Evolutionary conservation across 2,329 filamentous ascomycete genomes (phyloP).

Genomic region (Periconia macrospinosa): DNA sequence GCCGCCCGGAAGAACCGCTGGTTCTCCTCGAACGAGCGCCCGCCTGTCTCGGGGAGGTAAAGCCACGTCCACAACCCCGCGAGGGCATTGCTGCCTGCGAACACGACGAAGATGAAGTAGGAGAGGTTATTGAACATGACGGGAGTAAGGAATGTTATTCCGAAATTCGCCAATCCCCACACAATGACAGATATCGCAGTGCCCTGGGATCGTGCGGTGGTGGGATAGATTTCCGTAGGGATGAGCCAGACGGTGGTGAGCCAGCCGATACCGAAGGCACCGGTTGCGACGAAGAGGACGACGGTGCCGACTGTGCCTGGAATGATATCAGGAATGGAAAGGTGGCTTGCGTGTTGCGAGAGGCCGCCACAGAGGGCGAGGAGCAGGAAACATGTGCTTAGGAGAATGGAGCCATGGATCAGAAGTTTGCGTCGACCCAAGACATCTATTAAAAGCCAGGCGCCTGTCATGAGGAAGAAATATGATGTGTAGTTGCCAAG

Average conservation of each 20-base stretch:
- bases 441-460: constrained; percentile 62
- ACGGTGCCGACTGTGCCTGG: constrained; percentile 56
- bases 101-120: constrained; percentile 62
- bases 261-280: constrained; percentile 64
- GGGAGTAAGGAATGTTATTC: constrained; percentile 59
- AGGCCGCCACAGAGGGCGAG: constrained; percentile 57
- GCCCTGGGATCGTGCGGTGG: constrained; percentile 57
- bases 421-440: constrained; percentile 58
- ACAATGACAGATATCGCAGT: constrained; percentile 58
- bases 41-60: constrained; percentile 58
- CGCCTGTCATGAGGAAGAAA: constrained; percentile 63
- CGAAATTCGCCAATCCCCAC: constrained; percentile 62
- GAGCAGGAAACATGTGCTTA: constrained; percentile 55
- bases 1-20: constrained; percentile 61
- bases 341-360: constrained; percentile 42
- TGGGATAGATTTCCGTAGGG: constrained; percentile 61
- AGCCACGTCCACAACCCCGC: constrained; percentile 59
- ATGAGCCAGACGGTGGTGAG: constrained; percentile 63
- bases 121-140: constrained; percentile 62
- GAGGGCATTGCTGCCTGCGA: constrained; percentile 57
- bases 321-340: constrained; percentile 45
- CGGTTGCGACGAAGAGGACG: constrained; percentile 60
- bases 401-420: constrained; percentile 54
- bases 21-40: constrained; percentile 63
- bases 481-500: constrained; percentile 65